A percentile compares a stretch with the other conserved stretches of the same genome.
phyloP scores from a whole-genome alignment of 108 stramenopile species.

The Aureococcus anophagefferens region DNA sequence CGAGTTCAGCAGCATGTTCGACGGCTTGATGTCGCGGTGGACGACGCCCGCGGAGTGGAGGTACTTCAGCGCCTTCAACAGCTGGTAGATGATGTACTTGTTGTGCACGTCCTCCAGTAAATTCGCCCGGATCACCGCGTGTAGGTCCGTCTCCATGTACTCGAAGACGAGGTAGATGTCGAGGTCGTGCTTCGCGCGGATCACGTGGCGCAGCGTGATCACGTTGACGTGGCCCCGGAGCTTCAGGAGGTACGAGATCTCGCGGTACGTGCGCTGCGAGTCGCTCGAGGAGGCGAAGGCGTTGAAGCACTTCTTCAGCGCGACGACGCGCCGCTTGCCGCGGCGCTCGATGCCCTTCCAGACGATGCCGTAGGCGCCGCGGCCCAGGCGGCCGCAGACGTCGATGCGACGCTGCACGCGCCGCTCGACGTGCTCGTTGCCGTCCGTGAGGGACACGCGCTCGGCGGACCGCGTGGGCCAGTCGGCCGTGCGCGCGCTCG shows the following conservation, averaged over 20 bases:
- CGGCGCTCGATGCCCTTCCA: constrained; percentile 55
- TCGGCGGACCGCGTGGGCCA: too few species aligned
- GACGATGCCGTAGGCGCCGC: constrained; percentile 36
- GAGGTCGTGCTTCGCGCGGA: constrained; percentile 43
- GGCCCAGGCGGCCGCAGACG: too few species aligned
- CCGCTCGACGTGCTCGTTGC: too few species aligned
- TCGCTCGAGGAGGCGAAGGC: constrained; percentile 53
- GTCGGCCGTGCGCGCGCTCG: too few species aligned
- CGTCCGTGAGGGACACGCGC: too few species aligned
- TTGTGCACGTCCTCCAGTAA: constrained; percentile 57
- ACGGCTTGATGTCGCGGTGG: constrained; percentile 47
- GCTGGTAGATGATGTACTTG: constrained; percentile 51
- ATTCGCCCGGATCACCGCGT: constrained; percentile 50
- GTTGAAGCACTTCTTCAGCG: constrained; percentile 57
- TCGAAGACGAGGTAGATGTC: constrained; percentile 54
- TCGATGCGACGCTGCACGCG: too few species aligned
- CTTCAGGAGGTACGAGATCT: constrained; percentile 47
- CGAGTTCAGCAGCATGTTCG: constrained; percentile 47
- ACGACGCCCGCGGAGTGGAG: constrained; percentile 49
- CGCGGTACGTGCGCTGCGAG: constrained; percentile 48
- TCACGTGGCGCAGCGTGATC: constrained; percentile 45
- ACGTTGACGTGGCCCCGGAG: constrained; percentile 46
- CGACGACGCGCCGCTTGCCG: constrained; percentile 31
- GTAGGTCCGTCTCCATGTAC: constrained; percentile 54
- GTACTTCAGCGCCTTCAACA: constrained; percentile 47